Evolutionary conservation across 1,284 basidiomycete species (phyloP), one percentile per base, ranked within the genome.

Genomic region (Hymenochaete sp.): DNA sequence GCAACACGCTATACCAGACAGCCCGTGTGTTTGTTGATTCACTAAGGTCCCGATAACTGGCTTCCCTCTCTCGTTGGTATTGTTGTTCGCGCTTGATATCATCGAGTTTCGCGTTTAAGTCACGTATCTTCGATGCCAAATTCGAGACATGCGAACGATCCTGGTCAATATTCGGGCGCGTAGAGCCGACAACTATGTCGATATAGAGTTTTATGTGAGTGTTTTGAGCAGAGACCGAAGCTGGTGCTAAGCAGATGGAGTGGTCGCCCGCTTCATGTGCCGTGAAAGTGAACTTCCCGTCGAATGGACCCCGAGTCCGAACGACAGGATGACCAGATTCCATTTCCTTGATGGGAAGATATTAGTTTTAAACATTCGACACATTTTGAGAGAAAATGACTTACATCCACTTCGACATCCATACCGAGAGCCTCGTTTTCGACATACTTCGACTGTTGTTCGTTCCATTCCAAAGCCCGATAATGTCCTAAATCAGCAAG

Each of bases 221-320:
- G 48, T 74, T 79, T 42, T 78, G 73, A 4, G 86, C 79, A 5
- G 82, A 65, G n/a, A 74, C 72, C 61, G 90, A 84, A 61, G 93
- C 92, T 24, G 90, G 87, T 10, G 83, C 83, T 43, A 98, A 75
- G 62, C 96, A 99, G 61, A 99, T 96, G 46, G 88, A 81, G 67
- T 99, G 96, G 69, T 97, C 93, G 44, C 93, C 95, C 46, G 93
- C 77, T 53, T 95, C 91, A 65, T 97, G 91, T 2, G 92, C 93
- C 14, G 95, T 96, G 61, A 98, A 98, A 0, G 95, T 98, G 67
- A 98, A 98, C 52, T 82, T 81, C 39, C 95, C 88, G 46, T 96
- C 87, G 5, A 81, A 71, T 4, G 92, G 86, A 0, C 95, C 96
- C 13, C 81, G 82, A 2, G 92, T 93, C 56, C 86, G 85, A 32